Conservation (phyloP, 1,284 basidiomycete species). For the Moesziomyces globuligerus region DNA sequence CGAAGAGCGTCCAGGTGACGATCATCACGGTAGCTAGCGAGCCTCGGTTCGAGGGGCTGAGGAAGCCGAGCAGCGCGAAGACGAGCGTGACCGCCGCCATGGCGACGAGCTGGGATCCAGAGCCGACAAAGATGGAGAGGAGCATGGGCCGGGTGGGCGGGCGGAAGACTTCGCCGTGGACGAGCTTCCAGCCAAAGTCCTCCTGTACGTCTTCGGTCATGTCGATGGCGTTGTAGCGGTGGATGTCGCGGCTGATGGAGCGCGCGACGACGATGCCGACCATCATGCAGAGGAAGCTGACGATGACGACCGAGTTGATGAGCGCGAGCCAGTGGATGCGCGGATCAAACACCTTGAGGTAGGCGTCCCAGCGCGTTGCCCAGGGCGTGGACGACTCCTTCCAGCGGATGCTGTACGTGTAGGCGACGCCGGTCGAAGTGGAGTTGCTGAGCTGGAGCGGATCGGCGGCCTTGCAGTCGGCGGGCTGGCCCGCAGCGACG, state of each 20-base stretch:
- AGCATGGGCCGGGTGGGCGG: slow-evolving; percentile 78
- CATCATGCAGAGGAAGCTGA: slow-evolving; percentile 84
- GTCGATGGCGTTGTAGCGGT: slow-evolving; percentile 94
- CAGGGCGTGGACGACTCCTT: slow-evolving; percentile 78
- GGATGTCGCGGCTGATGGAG: slow-evolving; percentile 89
- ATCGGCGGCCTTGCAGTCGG: slow-evolving; percentile 48
- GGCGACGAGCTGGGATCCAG: slow-evolving; percentile 85
- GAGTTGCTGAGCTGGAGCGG: slow-evolving; percentile 70
- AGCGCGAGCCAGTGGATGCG: slow-evolving; percentile 81
- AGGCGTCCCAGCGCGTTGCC: slow-evolving; percentile 96
- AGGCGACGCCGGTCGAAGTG: slow-evolving; percentile 77
- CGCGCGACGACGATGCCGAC: slow-evolving; percentile 89
- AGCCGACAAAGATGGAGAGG: slow-evolving; percentile 86
- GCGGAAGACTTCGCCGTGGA: slow-evolving; percentile 96
- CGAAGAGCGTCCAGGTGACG: slow-evolving; percentile 93
- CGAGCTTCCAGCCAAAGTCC: slow-evolving; percentile 97
- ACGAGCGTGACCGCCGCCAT: slow-evolving; percentile 94
- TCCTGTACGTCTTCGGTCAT: slow-evolving; percentile 94
- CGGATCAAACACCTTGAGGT: slow-evolving; percentile 69
- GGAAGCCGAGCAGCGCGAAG: slow-evolving; percentile 95
- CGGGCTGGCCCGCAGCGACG: slow-evolving; percentile 12
- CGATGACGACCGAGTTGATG: slow-evolving; percentile 81
- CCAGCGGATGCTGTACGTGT: slow-evolving; percentile 91
- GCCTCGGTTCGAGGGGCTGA: slow-evolving; percentile 94
- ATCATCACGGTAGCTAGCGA: slow-evolving; percentile 95